phyloP scores from a whole-genome alignment of 805 yeast genomes.

The Torulaspora franciscae region DNA sequence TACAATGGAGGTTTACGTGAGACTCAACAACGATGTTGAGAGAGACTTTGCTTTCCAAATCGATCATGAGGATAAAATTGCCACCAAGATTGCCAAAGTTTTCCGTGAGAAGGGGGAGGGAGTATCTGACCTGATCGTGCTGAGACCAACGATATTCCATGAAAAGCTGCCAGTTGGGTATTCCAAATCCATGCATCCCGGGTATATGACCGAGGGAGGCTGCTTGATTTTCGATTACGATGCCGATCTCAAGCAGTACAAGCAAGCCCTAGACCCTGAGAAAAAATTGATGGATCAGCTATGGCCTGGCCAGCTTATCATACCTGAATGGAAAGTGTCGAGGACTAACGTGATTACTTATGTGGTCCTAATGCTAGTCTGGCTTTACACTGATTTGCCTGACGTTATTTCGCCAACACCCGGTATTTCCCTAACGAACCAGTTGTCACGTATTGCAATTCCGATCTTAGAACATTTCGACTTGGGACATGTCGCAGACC shows the following conservation, averaged over 20 bases:
- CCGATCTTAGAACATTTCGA: conserved; percentile 36
- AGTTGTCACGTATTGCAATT: conserved; percentile 39
- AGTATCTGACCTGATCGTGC: conserved; percentile 54
- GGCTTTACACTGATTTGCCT: conserved; percentile 95
- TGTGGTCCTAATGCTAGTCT: conserved; percentile 41
- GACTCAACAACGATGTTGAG: conserved; percentile 80
- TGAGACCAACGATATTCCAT: conserved; percentile 78
- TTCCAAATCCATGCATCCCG: conserved; percentile 51
- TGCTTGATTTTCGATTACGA: conserved; percentile 63
- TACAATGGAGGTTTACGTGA: conserved; percentile 48
- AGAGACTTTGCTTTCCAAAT: conserved; percentile 87
- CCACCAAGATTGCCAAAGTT: conserved; percentile 49
- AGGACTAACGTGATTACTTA: conserved; percentile 15
- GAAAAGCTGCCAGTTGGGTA: conserved; percentile 59
- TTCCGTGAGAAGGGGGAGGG: conserved; percentile 40
- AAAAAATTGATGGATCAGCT: conserved; percentile 54
- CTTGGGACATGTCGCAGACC: conserved; percentile 41
- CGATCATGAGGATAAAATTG: conserved; percentile 53
- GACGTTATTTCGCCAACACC: conserved; percentile 89
- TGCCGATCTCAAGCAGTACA: conserved; percentile 46
- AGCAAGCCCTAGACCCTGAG: conserved; percentile 43
- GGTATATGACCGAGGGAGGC: conserved; percentile 79
- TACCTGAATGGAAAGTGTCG: conserved; percentile 34
- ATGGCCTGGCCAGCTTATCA: conserved; percentile 87
- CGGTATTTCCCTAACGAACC: conserved; percentile 72